A percentile compares a stretch with the other conserved stretches of the same genome.
These are phyloP conservation scores for Naganishia albida DNA, from an alignment of 1,284 basidiomycete genomes.

Conservation along the genomic window DNA sequence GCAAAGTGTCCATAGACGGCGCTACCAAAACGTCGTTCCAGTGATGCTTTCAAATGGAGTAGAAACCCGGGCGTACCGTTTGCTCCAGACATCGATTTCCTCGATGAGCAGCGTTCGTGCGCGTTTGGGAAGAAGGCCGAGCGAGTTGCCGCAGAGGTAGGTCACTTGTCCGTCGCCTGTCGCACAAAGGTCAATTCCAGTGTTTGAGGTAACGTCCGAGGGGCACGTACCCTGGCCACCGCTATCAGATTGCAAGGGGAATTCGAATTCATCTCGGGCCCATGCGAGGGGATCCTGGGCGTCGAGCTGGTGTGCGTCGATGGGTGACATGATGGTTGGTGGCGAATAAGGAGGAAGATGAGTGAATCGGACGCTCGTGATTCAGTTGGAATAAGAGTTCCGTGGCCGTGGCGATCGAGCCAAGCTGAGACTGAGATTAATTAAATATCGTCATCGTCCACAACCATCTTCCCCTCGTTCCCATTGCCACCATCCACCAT, in stretches of 20 bases:
- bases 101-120: slow-evolving; percentile 73
- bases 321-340: slow-evolving; percentile 32
- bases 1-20: slow-evolving; percentile 89
- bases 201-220: neutral
- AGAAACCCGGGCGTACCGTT: slow-evolving; percentile 63
- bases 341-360: neutral
- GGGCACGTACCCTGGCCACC: slow-evolving; percentile 49
- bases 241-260: slow-evolving; percentile 47
- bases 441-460: slow-evolving; percentile 7
- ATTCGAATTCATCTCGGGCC: slow-evolving; percentile 53
- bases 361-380: neutral
- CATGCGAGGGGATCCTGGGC: slow-evolving; percentile 49
- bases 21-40: no score
- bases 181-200: neutral
- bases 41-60: no score
- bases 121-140: slow-evolving; percentile 77
- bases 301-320: slow-evolving; percentile 38
- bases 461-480: neutral
- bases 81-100: slow-evolving; percentile 86
- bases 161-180: slow-evolving; percentile 54
- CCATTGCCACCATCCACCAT: neutral
- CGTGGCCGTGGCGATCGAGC: neutral
- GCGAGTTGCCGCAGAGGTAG: slow-evolving; percentile 95
- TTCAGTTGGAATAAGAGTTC: neutral
- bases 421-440: neutral